Percentiles rank a stretch among this genome's conserved stretches.
Conservation (phyloP, 2,329 filamentous ascomycete species). For the Hypoxylon sp. region DNA sequence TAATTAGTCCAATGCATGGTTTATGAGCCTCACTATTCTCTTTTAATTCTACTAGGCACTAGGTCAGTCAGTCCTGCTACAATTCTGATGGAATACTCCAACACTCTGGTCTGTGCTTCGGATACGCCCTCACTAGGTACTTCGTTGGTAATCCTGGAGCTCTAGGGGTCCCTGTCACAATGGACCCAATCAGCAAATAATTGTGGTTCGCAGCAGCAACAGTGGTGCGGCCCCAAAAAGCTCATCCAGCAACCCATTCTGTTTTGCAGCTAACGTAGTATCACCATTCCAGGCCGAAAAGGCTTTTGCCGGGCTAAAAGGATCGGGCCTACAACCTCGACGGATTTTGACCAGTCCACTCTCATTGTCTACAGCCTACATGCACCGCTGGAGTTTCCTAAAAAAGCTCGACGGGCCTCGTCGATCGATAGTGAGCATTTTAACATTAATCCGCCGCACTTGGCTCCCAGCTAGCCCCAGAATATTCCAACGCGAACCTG, state of each 20-base stretch:
- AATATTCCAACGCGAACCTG: conserved; percentile 28
- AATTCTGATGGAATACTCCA: conserved; percentile 28
- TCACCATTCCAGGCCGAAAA: conserved; percentile 36
- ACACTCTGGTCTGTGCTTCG: conserved; percentile 39
- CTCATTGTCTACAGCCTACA: conserved; percentile 26
- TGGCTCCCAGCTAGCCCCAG: conserved; percentile 32
- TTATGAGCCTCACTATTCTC: conserved; percentile 31
- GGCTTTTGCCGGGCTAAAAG: conserved; percentile 46
- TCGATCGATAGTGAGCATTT: conserved; percentile 41
- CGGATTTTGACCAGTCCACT: conserved; percentile 31
- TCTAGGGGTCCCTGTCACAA: conserved; percentile 36
- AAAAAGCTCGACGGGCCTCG: conserved; percentile 35
- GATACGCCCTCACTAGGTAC: conserved; percentile 19
- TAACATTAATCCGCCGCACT: conserved; percentile 34
- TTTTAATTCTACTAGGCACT: conserved; percentile 3
- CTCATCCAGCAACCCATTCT: conserved; percentile 41
- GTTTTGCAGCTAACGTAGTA: conserved; percentile 47
- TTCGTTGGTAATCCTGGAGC: conserved; percentile 28
- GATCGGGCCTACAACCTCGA: conserved; percentile 44
- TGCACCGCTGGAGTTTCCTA: conserved; percentile 27
- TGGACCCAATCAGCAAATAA: conserved; percentile 42
- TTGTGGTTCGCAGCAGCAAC: conserved; percentile 33
- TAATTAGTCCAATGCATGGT: conserved; percentile 27
- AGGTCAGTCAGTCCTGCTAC: conserved; percentile 20
- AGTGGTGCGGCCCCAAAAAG: conserved; percentile 36